Evolutionary conservation across 495 filamentous ascomycete genomes (phyloP).

Genomic region (Elaphomyces granulatus): DNA sequence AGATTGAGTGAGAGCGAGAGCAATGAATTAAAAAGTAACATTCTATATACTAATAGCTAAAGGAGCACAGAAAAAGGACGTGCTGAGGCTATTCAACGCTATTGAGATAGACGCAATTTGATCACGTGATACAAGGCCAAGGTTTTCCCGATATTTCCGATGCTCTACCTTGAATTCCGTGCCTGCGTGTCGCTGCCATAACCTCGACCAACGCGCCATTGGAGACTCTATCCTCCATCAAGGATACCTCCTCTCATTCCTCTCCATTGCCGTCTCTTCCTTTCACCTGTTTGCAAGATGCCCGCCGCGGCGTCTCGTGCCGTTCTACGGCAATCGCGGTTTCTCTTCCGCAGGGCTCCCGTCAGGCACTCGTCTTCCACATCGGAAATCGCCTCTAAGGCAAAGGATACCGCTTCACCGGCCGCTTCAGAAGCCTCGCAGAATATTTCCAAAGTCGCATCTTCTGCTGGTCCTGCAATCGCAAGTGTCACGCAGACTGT

Average conservation of each 20-base stretch:
- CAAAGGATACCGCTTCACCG: constrained; percentile 47
- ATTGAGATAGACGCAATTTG: too few species aligned
- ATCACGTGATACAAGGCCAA: too few species aligned
- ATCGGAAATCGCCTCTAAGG: constrained; percentile 56
- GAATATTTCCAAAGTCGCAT: constrained; percentile 70
- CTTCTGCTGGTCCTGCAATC: constrained; percentile 65
- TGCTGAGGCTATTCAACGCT: too few species aligned
- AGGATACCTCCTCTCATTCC: not conserved
- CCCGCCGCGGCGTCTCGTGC: constrained; percentile 38
- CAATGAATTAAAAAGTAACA: too few species aligned
- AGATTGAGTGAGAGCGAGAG: too few species aligned
- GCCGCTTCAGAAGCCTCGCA: constrained; percentile 64
- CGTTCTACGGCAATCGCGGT: constrained; percentile 46
- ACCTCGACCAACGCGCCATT: constrained; percentile 1
- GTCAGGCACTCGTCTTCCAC: constrained; percentile 51
- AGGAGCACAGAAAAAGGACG: too few species aligned
- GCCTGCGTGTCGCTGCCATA: too few species aligned
- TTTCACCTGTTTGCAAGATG: constrained; percentile 27
- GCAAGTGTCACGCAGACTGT: constrained; percentile 51
- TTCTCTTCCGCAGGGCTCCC: constrained; percentile 40
- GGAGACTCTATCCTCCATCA: constrained; percentile 4
- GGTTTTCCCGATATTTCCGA: too few species aligned
- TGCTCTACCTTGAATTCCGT: too few species aligned
- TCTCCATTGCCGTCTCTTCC: constrained; percentile 7
- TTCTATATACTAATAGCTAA: too few species aligned